Evolutionary conservation across 805 yeast genomes (phyloP), one percentile per base, ranked within the genome.

Genomic region (Yarrowia sp.): DNA sequence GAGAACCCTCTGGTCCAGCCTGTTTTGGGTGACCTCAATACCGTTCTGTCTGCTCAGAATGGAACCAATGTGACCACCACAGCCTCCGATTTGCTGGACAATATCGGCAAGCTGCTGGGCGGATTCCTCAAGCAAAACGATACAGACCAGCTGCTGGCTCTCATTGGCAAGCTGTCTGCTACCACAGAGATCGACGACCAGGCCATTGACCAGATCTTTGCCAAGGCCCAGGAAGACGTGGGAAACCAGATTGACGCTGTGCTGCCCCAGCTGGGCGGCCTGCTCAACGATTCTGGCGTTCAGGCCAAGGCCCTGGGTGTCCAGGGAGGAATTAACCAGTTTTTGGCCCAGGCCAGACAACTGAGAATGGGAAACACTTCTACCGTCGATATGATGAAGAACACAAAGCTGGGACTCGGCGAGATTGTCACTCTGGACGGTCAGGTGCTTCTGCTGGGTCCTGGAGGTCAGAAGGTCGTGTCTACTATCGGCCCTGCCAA

Each of bases 231-330:
- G 55, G 36, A 46, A 13, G 55, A 61, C 33, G 24, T 61, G 15
- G 66, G 66, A 7, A n/a, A 13, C 17, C 17, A 61, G 20, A 30
- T 61, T 15, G 66, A 61, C 55, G 66, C 55, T 10, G 24, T 47
- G 3, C 38, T 61, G 46, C 66, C 66, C 20, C 43, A 61, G 53
- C 20, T 61, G 46, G 55, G 53, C 13, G 43, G 36, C 10, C 30
- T 39, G n/a, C 46, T 61, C 5, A 13, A n/a, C 15, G 44, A 47
- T 36, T 44, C 55, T 13, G 44, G 38, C 8, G 55, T 61, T 13
- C 66, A 61, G 38, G 66, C 66, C 34, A 61, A 61, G 46, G 66
- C 55, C 46, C 55, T 61, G 34, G 66, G 66, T 14, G 46, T 61
- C 38, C 66, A 61, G 55, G 55, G 46, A 12, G 66, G 66, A 9